Conservation (phyloP, 768 basidiomycete genomes). For the Suillus subluteus region DNA sequence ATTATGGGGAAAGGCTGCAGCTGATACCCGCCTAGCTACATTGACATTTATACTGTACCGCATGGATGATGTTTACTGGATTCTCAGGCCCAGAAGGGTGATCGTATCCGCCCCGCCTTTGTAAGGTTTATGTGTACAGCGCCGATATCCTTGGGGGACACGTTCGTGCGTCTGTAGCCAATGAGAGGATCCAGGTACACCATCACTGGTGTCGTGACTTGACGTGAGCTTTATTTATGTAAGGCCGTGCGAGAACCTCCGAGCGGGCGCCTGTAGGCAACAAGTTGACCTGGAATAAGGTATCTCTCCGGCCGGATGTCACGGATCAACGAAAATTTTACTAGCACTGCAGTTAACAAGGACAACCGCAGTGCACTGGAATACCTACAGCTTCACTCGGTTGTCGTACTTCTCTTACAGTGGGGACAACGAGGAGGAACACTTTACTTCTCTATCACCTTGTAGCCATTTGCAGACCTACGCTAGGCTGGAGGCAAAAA, state of each 20-base stretch:
- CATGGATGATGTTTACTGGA: background rate
- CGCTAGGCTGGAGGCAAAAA: no score
- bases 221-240: background rate
- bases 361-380: no score
- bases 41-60: background rate
- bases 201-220: background rate
- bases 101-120: background rate
- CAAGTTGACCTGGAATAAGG: background rate
- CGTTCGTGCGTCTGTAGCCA: slow-evolving; percentile 2
- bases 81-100: background rate
- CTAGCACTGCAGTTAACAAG: no score
- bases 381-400: no score
- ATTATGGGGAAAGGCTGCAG: background rate
- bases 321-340: no score
- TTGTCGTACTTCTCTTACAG: no score
- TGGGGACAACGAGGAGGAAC: no score
- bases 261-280: background rate
- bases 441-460: no score
- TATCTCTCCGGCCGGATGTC: background rate
- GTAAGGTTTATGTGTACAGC: background rate
- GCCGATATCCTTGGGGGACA: background rate
- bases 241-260: background rate
- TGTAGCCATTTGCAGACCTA: no score
- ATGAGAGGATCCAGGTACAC: background rate
- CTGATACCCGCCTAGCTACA: background rate